Conservation (phyloP, 768 basidiomycete genomes). For the Collybia sp. region DNA sequence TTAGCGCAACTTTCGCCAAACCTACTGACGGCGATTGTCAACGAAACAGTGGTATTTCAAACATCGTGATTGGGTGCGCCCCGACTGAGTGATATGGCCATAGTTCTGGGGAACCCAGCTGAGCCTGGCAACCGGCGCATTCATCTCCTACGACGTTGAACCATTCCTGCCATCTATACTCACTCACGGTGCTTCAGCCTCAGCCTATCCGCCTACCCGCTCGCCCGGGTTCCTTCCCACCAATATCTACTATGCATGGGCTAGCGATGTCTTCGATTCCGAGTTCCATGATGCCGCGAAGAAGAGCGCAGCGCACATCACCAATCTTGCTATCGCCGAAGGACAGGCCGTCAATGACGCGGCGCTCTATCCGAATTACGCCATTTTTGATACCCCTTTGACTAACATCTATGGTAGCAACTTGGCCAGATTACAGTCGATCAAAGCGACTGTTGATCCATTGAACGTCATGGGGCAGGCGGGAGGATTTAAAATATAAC, state of each 20-base stretch:
- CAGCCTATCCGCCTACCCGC: conserved; percentile 45
- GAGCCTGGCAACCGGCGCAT: conserved; percentile 8
- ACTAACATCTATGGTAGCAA: conserved; percentile 32
- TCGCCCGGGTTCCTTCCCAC: conserved; percentile 33
- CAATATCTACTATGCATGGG: conserved; percentile 46
- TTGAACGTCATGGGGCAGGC: conserved; percentile 40
- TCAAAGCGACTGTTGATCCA: conserved; percentile 36
- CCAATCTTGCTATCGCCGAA: conserved; percentile 29
- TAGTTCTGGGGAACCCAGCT: too few species aligned
- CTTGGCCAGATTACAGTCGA: conserved; percentile 14
- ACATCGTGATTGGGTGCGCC: too few species aligned
- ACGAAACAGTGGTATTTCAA: not conserved
- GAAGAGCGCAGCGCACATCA: conserved; percentile 35
- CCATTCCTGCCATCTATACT: conserved; percentile 41
- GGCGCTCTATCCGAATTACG: conserved; percentile 61
- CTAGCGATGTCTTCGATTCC: conserved; percentile 27
- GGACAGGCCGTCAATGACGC: conserved; percentile 30
- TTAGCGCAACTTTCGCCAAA: conserved; percentile 25
- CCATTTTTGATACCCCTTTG: conserved; percentile 45
- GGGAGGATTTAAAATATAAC: conserved; percentile 41
- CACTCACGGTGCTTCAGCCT: conserved; percentile 23
- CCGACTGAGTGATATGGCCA: too few species aligned
- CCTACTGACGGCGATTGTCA: conserved; percentile 20
- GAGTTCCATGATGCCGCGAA: conserved; percentile 34
- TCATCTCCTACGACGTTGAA: conserved; percentile 43